Conservation (phyloP, 257 asterid species). For the Fraxinus americana region DNA sequence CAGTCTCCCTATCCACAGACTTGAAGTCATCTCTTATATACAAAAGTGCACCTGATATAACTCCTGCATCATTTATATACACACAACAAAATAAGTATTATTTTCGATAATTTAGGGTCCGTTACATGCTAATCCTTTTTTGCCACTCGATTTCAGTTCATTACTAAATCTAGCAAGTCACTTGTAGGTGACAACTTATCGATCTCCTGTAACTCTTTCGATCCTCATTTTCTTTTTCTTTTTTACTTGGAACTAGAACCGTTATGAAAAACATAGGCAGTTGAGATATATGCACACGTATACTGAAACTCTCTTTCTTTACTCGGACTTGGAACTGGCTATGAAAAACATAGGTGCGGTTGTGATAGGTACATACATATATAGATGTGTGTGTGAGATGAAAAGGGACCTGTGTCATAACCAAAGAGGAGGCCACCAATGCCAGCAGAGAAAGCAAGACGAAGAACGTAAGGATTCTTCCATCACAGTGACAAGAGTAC, state of each 20-base stretch:
- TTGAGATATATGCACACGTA: not conserved
- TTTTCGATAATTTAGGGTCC: too few relatives aligned
- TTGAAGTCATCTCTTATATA: constrained; percentile 57
- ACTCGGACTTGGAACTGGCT: too few relatives aligned
- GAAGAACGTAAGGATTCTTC: constrained; percentile 48
- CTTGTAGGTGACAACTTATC: too few relatives aligned
- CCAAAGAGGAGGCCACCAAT: constrained; percentile 54
- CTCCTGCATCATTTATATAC: constrained; percentile 32
- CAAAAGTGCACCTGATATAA: constrained; percentile 55
- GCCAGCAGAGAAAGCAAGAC: constrained; percentile 58
- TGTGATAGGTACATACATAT: not conserved
- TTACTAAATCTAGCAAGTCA: too few relatives aligned
- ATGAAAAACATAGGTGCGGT: too few relatives aligned
- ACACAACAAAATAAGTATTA: too few relatives aligned
- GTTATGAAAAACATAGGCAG: too few relatives aligned
- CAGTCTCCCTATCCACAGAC: constrained; percentile 43
- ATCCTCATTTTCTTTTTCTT: too few relatives aligned
- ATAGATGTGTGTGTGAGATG: not conserved
- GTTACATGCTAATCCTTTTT: too few relatives aligned
- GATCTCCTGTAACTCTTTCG: too few relatives aligned
- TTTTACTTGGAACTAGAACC: too few relatives aligned
- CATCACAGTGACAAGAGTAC: constrained; percentile 18
- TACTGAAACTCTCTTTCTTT: not conserved
- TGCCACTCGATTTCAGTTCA: too few relatives aligned
- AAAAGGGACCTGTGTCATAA: constrained; percentile 45